Evolutionary conservation across 2,329 filamentous ascomycete species (phyloP).

Genomic region (Cladophialophora carrionii): DNA sequence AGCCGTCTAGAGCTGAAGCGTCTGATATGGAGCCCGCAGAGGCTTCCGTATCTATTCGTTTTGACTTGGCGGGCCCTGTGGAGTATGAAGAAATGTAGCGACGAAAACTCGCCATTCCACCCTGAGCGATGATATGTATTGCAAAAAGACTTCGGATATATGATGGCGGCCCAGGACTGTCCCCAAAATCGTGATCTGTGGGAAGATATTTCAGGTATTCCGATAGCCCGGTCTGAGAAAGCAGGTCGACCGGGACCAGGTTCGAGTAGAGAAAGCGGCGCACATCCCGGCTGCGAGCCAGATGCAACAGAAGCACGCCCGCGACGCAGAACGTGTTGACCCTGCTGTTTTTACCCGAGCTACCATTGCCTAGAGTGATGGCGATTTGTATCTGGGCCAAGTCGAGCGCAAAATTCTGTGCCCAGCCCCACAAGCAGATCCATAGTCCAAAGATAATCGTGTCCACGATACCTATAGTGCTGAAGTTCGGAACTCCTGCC

Average conservation of each 20-base stretch:
- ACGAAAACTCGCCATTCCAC: conserved; percentile 52
- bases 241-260: conserved; percentile 50
- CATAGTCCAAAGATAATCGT: conserved; percentile 80
- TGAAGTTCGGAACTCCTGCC: conserved; percentile 80
- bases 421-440: conserved; percentile 83
- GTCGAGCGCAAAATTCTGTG: conserved; percentile 86
- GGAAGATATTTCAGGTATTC: conserved; percentile 51
- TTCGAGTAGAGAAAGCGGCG: conserved; percentile 56
- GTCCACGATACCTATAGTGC: conserved; percentile 83
- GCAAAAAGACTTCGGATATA: conserved; percentile 54
- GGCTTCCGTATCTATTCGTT: conserved; percentile 52
- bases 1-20: conserved; percentile 50
- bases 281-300: conserved; percentile 51
- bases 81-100: conserved; percentile 52
- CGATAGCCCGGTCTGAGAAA: conserved; percentile 49
- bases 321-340: conserved; percentile 52
- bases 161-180: conserved; percentile 45
- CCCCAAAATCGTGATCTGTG: conserved; percentile 46
- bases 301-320: conserved; percentile 52
- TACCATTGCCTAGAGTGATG: conserved; percentile 82
- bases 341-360: conserved; percentile 52
- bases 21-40: conserved; percentile 50
- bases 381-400: conserved; percentile 92
- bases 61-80: conserved; percentile 46
- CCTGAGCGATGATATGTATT: conserved; percentile 55